Conservation (phyloP, 306 rosid genomes). For the Ormosia emarginata region DNA sequence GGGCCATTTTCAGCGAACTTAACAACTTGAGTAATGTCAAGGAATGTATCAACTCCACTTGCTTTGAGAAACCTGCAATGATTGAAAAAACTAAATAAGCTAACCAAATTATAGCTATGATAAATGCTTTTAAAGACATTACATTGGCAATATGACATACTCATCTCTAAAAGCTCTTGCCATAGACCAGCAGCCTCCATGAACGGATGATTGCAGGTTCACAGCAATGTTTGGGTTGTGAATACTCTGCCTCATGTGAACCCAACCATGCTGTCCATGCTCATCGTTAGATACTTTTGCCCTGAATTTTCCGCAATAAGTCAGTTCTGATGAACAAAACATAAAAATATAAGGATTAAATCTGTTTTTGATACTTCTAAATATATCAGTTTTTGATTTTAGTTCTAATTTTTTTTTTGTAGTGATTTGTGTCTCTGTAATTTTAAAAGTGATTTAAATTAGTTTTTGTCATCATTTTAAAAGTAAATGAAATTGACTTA, state of each 20-base stretch:
- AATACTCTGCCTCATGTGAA: conserved; percentile 80
- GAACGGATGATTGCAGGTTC: conserved; percentile 66
- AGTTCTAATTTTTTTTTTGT: too few relatives aligned
- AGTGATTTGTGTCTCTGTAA: too few relatives aligned
- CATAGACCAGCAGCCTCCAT: conserved; percentile 71
- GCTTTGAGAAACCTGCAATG: conserved; percentile 56
- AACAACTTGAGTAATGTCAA: conserved; percentile 56
- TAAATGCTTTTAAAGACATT: not conserved
- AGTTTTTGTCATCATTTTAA: too few relatives aligned
- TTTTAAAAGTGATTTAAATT: too few relatives aligned
- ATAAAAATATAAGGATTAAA: not conserved
- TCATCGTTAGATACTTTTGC: conserved; percentile 59
- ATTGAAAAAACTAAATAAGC: conserved; percentile 1
- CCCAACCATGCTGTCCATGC: conserved; percentile 73
- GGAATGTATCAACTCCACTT: conserved; percentile 51
- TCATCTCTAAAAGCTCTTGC: conserved; percentile 59
- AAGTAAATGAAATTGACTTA: too few relatives aligned
- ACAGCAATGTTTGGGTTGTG: conserved; percentile 90
- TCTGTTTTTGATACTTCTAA: too few relatives aligned
- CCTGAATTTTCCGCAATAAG: conserved; percentile 37
- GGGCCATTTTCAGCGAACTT: conserved; percentile 40
- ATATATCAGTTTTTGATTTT: too few relatives aligned
- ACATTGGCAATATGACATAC: conserved; percentile 38
- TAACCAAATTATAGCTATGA: not conserved
- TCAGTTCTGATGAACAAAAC: not conserved